Conservation (phyloP, 2,329 filamentous ascomycete species). For the Monosporascus sp. region DNA sequence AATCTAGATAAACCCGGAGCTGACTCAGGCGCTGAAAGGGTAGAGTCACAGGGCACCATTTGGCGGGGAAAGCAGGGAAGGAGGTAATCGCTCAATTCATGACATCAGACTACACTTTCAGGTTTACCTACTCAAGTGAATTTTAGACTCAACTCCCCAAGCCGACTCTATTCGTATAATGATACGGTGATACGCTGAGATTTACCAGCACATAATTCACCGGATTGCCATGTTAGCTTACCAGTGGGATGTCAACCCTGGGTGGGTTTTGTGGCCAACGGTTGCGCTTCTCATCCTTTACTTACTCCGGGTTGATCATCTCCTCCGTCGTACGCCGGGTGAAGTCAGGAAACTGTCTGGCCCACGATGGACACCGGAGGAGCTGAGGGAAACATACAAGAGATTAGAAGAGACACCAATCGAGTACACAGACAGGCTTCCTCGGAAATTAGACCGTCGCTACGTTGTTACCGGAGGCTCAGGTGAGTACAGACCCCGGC, state of each 20-base stretch:
- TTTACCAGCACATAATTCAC: too few species aligned
- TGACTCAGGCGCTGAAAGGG: too few species aligned
- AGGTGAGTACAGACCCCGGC: constrained; percentile 27
- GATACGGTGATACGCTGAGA: too few species aligned
- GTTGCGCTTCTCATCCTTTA: constrained; percentile 23
- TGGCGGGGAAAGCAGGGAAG: too few species aligned
- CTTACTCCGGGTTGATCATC: constrained; percentile 32
- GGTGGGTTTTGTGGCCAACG: background rate
- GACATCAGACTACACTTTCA: too few species aligned
- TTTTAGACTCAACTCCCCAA: too few species aligned
- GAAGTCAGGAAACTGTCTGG: constrained; percentile 28
- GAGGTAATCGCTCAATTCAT: too few species aligned
- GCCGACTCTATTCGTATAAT: too few species aligned
- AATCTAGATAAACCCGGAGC: too few species aligned
- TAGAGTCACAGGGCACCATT: too few species aligned
- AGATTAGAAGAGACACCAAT: constrained; percentile 31
- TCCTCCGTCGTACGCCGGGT: constrained; percentile 31
- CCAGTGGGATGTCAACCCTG: background rate
- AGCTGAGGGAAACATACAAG: constrained; percentile 31
- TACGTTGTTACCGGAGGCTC: constrained; percentile 44
- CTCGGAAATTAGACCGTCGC: constrained; percentile 34
- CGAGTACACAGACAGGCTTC: constrained; percentile 33
- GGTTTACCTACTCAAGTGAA: too few species aligned
- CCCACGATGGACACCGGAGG: constrained; percentile 31
- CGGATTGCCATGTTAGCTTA: background rate